phyloP scores from a whole-genome alignment of 805 yeast genomes.

The Candida lessepsii region DNA sequence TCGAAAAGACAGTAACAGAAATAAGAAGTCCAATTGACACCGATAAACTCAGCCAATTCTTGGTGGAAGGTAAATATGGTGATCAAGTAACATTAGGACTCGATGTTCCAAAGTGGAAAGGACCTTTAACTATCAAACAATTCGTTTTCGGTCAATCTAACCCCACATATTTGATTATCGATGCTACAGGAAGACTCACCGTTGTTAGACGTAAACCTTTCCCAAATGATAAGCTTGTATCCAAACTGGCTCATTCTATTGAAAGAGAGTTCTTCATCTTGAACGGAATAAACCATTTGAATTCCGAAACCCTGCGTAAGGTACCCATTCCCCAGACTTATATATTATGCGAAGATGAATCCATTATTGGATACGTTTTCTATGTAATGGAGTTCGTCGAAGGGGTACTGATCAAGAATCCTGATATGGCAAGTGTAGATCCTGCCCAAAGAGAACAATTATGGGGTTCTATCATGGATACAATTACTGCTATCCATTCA shows the following conservation, averaged over 20 bases:
- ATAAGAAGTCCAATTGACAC: conserved; percentile 35
- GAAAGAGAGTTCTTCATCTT: conserved; percentile 59
- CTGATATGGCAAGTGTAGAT: conserved; percentile 41
- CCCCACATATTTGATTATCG: conserved; percentile 55
- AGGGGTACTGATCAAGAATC: conserved; percentile 57
- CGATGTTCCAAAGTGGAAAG: conserved; percentile 19
- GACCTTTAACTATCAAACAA: conserved; percentile 44
- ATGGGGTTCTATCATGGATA: conserved; percentile 50
- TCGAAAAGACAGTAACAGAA: conserved; percentile 27
- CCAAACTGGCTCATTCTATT: conserved; percentile 60
- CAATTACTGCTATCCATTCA: conserved; percentile 50
- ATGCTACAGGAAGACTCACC: conserved; percentile 35
- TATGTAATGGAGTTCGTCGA: conserved; percentile 60
- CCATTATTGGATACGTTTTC: conserved; percentile 53
- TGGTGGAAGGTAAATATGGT: conserved; percentile 16
- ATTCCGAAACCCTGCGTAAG: conserved; percentile 20
- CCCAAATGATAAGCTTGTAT: conserved; percentile 46
- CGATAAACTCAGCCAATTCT: conserved; percentile 22
- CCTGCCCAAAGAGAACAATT: conserved; percentile 23
- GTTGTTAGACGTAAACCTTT: conserved; percentile 61
- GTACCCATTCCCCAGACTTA: conserved; percentile 58
- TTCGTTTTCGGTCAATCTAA: conserved; percentile 64
- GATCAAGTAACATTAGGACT: conserved; percentile 22
- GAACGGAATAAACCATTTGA: conserved; percentile 32
- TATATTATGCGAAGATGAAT: conserved; percentile 56